phyloP scores from a whole-genome alignment of 768 basidiomycete species.

The Filobasidium wieringae region DNA sequence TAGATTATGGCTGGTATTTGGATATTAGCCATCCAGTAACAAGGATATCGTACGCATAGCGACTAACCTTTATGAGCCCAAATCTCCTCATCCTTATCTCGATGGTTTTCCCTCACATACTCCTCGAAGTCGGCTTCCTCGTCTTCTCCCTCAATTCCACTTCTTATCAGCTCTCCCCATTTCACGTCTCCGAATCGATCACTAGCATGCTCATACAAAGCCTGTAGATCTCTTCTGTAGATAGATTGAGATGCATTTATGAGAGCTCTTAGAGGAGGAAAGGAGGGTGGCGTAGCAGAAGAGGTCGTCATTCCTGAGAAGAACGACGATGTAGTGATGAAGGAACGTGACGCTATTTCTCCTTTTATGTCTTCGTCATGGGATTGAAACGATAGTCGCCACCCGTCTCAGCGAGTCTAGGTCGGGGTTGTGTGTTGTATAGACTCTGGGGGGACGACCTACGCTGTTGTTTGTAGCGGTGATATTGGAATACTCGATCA shows the following conservation, averaged over 20 bases:
- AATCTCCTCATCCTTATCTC: constrained; percentile 44
- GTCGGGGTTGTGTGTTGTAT: no score
- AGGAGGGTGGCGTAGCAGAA: no score
- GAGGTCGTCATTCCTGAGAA: no score
- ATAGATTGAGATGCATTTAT: not conserved
- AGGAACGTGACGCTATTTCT: no score
- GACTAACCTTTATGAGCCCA: constrained; percentile 89
- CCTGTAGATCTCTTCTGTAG: constrained; percentile 49
- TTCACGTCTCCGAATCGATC: constrained; percentile 92
- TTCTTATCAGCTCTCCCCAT: constrained; percentile 49
- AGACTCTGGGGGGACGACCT: no score
- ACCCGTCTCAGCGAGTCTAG: no score
- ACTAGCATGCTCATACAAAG: constrained; percentile 68
- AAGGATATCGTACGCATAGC: not conserved
- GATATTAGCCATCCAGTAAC: constrained; percentile 7
- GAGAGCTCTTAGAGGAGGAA: not conserved
- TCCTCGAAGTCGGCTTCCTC: constrained; percentile 32
- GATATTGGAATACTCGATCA: no score
- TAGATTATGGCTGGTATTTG: constrained; percentile 69
- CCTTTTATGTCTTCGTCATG: no score
- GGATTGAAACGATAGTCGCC: no score
- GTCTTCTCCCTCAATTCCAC: constrained; percentile 48
- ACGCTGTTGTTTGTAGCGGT: no score
- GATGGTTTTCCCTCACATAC: not conserved
- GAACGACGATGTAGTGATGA: no score